Evolutionary conservation across 176 grass and related monocot species (phyloP).

Genomic region (Leersia perrieri): DNA sequence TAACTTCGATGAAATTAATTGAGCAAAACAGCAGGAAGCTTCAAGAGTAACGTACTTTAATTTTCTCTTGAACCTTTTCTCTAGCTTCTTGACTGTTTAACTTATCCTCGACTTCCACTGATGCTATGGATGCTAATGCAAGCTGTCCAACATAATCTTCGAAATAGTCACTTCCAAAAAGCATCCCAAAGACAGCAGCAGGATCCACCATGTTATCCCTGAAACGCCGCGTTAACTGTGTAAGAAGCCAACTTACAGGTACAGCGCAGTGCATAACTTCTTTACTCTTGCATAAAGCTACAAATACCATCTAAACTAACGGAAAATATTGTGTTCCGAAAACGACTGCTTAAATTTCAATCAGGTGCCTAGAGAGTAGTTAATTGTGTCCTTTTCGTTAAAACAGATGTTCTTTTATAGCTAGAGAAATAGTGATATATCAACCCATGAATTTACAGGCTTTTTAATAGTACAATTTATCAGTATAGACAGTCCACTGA

Average conservation of each 20-base stretch:
- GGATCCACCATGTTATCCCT: slow-evolving; percentile 94
- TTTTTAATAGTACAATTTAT: not conserved
- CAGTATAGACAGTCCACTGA: too few species aligned
- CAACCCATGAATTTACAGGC: not conserved
- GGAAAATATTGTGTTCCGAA: not conserved
- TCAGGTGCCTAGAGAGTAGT: not conserved
- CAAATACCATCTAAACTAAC: not conserved
- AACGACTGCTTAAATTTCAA: not conserved
- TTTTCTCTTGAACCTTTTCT: slow-evolving; percentile 80
- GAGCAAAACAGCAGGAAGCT: not conserved
- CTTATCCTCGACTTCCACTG: slow-evolving; percentile 66
- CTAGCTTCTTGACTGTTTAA: slow-evolving; percentile 56
- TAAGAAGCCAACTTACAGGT: slow-evolving; percentile 1
- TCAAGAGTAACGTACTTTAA: slow-evolving; percentile 56
- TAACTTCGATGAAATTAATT: slow-evolving; percentile 7
- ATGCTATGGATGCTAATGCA: slow-evolving; percentile 85
- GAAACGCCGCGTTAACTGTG: slow-evolving; percentile 12
- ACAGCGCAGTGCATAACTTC: not conserved
- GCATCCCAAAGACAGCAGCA: slow-evolving; percentile 91
- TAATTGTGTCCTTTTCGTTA: not conserved
- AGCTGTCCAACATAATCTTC: slow-evolving; percentile 97
- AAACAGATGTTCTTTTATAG: slow-evolving; percentile 6
- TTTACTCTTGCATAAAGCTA: not conserved
- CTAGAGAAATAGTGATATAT: not conserved
- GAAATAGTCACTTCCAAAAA: slow-evolving; percentile 97